phyloP scores from a whole-genome alignment of 805 yeast genomes.

The Clavispora carvajalis region DNA sequence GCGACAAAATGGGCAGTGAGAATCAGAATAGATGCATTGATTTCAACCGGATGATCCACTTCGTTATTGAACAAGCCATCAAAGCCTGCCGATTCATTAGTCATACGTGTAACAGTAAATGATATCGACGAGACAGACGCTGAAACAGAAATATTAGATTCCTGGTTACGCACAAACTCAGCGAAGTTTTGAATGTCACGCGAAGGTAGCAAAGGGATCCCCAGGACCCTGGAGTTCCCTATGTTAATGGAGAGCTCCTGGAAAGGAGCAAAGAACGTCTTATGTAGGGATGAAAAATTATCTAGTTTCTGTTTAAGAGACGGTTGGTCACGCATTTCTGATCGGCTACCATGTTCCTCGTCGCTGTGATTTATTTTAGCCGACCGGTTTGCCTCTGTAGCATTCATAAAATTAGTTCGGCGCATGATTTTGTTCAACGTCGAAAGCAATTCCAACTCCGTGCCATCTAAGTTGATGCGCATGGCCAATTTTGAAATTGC shows the following conservation, averaged over 20 bases:
- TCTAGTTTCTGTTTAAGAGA: not conserved
- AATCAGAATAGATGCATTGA: conserved; percentile 29
- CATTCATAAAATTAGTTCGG: not conserved
- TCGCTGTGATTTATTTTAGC: not conserved
- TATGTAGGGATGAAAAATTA: conserved; percentile 4
- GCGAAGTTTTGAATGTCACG: conserved; percentile 4
- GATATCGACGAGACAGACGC: conserved; percentile 10
- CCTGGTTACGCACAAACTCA: conserved; percentile 5
- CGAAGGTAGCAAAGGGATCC: conserved; percentile 12
- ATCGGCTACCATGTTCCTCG: not conserved
- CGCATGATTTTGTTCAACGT: not conserved
- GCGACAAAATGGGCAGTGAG: conserved; percentile 21
- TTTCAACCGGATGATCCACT: conserved; percentile 29
- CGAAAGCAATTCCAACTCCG: conserved; percentile 5
- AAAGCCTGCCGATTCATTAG: conserved; percentile 28
- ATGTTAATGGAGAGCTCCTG: conserved; percentile 11
- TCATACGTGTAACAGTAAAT: conserved; percentile 6
- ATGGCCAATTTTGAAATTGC: conserved; percentile 4
- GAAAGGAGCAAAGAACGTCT: conserved; percentile 7
- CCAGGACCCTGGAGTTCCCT: conserved; percentile 4
- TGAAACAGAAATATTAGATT: conserved; percentile 3
- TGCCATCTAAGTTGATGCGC: conserved; percentile 10
- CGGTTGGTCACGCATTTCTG: not conserved
- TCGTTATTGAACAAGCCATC: conserved; percentile 30
- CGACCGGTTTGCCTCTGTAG: not conserved